Evolutionary conservation across 1,284 basidiomycete species (phyloP).

Genomic region (Heterobasidion occidentale): DNA sequence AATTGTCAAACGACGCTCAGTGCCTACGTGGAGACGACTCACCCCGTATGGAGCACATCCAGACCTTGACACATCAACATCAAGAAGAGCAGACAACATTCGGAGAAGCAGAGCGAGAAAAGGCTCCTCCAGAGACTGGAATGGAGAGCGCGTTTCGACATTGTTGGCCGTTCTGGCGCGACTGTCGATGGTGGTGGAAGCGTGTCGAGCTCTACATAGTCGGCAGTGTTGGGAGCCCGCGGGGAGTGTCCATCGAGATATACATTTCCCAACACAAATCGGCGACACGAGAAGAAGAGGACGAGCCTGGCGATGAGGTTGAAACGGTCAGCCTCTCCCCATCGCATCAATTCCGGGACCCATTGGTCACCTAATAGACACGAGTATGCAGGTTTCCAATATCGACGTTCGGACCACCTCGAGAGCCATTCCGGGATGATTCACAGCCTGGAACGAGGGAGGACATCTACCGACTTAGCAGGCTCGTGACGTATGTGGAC

Average conservation of each 20-base stretch:
- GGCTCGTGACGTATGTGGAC: too few species aligned
- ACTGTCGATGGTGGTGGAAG: constrained; percentile 35
- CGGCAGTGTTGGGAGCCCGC: constrained; percentile 5
- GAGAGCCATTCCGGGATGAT: not conserved
- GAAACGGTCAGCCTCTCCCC: not conserved
- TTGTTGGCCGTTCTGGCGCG: constrained; percentile 13
- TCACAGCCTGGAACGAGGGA: too few species aligned
- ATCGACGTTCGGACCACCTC: not conserved
- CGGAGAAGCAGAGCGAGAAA: constrained; percentile 62
- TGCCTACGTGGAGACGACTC: constrained; percentile 16
- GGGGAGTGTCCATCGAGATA: not conserved
- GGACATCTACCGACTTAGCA: too few species aligned
- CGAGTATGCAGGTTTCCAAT: not conserved
- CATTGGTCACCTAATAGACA: not conserved
- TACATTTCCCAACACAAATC: not conserved
- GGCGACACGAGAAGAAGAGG: not conserved
- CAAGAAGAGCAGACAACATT: constrained; percentile 58
- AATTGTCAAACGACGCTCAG: not conserved
- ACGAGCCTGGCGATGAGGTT: not conserved
- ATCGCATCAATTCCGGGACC: not conserved
- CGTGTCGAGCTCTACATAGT: constrained; percentile 30
- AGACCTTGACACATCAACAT: constrained; percentile 61
- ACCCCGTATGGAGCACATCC: constrained; percentile 43
- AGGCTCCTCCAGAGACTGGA: constrained; percentile 43
- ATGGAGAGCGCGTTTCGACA: constrained; percentile 32